Percentiles rank a stretch among this genome's conserved stretches.
phyloP scores from a whole-genome alignment of 2,329 filamentous ascomycete genomes.

The Ophiosphaerella narmari region DNA sequence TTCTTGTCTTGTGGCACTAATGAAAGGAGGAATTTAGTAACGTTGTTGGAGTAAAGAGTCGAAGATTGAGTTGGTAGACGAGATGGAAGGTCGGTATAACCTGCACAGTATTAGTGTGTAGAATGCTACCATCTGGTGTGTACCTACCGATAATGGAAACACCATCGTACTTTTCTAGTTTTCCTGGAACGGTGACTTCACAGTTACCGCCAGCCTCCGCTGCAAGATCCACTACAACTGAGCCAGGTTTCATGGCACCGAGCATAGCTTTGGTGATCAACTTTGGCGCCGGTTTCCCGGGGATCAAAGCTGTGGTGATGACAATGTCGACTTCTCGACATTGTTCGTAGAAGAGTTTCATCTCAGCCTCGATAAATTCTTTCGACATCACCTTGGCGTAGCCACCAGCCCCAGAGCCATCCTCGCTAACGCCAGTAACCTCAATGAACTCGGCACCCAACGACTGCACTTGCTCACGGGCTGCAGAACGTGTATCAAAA shows the following conservation, averaged over 20 bases:
- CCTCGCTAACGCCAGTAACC: conserved; percentile 76
- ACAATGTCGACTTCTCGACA: conserved; percentile 89
- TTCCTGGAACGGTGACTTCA: conserved; percentile 75
- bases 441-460: conserved; percentile 89
- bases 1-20: conserved; percentile 77
- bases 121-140: background rate
- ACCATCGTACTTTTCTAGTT: conserved; percentile 72
- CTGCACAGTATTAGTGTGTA: conserved; percentile 45
- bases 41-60: conserved; percentile 91
- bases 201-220: conserved; percentile 89
- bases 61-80: conserved; percentile 86
- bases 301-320: conserved; percentile 89
- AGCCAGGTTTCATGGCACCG: conserved; percentile 85
- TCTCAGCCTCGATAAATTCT: conserved; percentile 89
- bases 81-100: conserved; percentile 86
- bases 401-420: conserved; percentile 80
- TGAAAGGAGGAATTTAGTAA: conserved; percentile 84
- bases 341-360: conserved; percentile 89
- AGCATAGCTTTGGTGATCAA: conserved; percentile 82
- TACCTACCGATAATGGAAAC: conserved; percentile 79
- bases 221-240: conserved; percentile 84
- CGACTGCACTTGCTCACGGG: conserved; percentile 86
- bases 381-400: conserved; percentile 96
- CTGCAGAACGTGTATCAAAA: conserved; percentile 88
- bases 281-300: conserved; percentile 79